Evolutionary conservation across 2,329 filamentous ascomycete genomes (phyloP), one percentile per base, ranked within the genome.

Genomic region (Ambrosiella beaveri): DNA sequence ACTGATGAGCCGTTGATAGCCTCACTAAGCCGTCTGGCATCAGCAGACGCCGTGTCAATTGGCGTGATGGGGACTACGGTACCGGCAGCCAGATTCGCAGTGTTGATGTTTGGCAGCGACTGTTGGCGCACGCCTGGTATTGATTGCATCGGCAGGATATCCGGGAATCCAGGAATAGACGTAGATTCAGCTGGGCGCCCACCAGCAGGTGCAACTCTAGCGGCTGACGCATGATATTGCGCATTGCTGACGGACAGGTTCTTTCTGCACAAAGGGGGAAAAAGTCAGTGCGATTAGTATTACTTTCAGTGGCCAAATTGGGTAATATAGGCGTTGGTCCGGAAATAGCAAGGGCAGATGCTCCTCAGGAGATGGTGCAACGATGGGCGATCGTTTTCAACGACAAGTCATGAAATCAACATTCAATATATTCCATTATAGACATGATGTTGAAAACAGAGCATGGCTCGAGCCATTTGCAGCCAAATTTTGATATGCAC

Each of bases 251-350:
- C 35, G n/a, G 52, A 54, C 27, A 41, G 39, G 41, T 54, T 54
- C 35, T 54, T 54, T 38, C 52, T 54, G 35, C 47, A 54, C 11
- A 38, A 41, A 9, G 12, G 37, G 27, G 12, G 27, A 54, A 54
- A 11, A 27, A 27, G 52, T 54, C 38, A 38, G 52, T 41, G 52
- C 52, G 52, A 38, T 54, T 54, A 54, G 52, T 15, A 54, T 54
- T 54, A 41, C 52, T 11, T 17, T 36, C 40, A 41, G 11, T 19
- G 39, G 52, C 52, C 37, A 54, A 54, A 54, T 36, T 40, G 41
- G 52, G 52, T 41, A 41, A 41, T 41, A 41, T 41, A 54, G n/a
- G 52, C 52, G 52, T 37, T 54, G 40, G 52, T 9, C 40, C 36
- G 37, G 47, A 51, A 51, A 51, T 51, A 51, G 47, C 47, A 51